Conservation (phyloP, 257 asterid species). For the Forsythia viridissima region DNA sequence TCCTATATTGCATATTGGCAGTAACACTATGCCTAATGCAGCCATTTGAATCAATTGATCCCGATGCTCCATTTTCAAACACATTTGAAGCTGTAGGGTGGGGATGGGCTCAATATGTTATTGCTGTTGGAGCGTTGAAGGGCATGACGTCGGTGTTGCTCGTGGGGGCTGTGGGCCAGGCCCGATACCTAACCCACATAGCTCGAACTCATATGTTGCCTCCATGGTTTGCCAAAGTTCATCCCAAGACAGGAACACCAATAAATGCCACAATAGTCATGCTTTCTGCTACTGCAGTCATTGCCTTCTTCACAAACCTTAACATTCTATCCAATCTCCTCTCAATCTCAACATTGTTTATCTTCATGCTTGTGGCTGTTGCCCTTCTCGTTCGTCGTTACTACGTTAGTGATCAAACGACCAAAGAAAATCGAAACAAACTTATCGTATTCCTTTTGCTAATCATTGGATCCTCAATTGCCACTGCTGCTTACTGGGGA, state of each 20-base stretch:
- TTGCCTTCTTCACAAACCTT: constrained; percentile 51
- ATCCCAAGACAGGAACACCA: constrained; percentile 51
- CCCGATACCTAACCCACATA: constrained; percentile 64
- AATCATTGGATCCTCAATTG: constrained; percentile 43
- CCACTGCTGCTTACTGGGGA: constrained; percentile 49
- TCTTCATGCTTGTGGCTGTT: constrained; percentile 55
- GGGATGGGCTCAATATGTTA: constrained; percentile 61
- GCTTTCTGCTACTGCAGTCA: constrained; percentile 48
- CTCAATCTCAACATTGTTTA: constrained; percentile 52
- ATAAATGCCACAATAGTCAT: constrained; percentile 45
- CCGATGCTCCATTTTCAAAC: constrained; percentile 45
- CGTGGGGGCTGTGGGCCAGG: constrained; percentile 55
- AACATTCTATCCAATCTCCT: constrained; percentile 34
- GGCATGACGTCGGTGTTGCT: constrained; percentile 61
- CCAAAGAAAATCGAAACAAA: constrained; percentile 30
- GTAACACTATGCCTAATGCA: constrained; percentile 54
- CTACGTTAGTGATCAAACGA: constrained; percentile 49
- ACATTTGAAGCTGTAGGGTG: constrained; percentile 51
- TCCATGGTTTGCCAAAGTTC: constrained; percentile 55
- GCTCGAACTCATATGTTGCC: constrained; percentile 67
- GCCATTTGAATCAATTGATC: constrained; percentile 33
- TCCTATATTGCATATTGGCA: constrained; percentile 47
- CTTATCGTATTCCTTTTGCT: constrained; percentile 27
- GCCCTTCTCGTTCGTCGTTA: constrained; percentile 55
- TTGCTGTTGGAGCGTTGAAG: constrained; percentile 55